phyloP scores from a whole-genome alignment of 768 basidiomycete genomes.

The Imleria badia region DNA sequence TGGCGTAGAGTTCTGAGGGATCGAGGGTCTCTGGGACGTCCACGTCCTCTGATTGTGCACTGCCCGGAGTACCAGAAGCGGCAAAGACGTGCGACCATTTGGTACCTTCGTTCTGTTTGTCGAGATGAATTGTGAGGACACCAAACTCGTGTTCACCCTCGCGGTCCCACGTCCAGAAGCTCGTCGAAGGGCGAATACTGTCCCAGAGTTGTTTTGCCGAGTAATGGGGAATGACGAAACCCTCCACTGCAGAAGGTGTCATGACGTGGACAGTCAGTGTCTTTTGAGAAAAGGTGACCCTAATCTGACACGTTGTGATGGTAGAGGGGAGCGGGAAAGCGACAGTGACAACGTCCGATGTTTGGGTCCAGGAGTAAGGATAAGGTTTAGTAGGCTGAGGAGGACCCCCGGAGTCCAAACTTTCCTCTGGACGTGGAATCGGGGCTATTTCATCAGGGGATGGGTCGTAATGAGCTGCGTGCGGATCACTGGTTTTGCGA shows the following conservation, averaged over 20 bases:
- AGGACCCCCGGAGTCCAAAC: conserved; percentile 41
- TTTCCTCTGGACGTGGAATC: conserved; percentile 63
- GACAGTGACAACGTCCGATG: conserved; percentile 77
- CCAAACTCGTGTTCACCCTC: conserved; percentile 68
- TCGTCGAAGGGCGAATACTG: conserved; percentile 68
- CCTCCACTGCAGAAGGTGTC: conserved; percentile 27
- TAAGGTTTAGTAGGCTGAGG: conserved; percentile 51
- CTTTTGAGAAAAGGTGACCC: conserved; percentile 61
- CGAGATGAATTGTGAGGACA: conserved; percentile 77
- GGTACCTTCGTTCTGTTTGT: conserved; percentile 80
- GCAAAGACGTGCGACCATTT: conserved; percentile 89
- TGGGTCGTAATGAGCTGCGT: conserved; percentile 49
- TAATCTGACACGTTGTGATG: conserved; percentile 62
- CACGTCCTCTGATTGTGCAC: conserved; percentile 42
- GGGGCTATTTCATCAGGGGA: conserved; percentile 65
- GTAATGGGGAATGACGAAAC: conserved; percentile 54
- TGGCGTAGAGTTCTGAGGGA: conserved; percentile 73
- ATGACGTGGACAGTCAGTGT: conserved; percentile 66
- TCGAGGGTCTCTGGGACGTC: conserved; percentile 90
- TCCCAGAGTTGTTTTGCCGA: conserved; percentile 75
- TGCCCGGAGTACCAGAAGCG: conserved; percentile 36
- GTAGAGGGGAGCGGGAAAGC: conserved; percentile 79
- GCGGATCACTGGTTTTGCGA: conserved; percentile 37
- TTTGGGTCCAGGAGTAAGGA: conserved; percentile 94
- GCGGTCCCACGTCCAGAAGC: conserved; percentile 92